Base-by-base conservation (phyloP, 176 grass and related monocot species). In the Bonia amplexicaulis region DNA sequence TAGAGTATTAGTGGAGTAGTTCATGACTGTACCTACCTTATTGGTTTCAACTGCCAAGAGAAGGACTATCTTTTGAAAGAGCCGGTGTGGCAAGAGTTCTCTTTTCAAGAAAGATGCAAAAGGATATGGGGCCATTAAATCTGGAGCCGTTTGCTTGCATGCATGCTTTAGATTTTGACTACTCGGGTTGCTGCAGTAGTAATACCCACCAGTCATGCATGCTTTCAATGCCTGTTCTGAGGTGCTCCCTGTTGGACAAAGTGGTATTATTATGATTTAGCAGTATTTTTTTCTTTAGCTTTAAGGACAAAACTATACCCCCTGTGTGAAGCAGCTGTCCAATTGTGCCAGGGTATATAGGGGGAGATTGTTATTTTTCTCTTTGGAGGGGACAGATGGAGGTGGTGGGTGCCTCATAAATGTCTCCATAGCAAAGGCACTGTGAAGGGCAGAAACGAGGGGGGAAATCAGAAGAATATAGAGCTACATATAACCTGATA, bases 261-360 rank as follows among this genome's bases (percentile, higher is more conserved):
- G 84, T 77, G 76, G 48, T 72, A 53, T 27, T 23, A 19, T 49
- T 61, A 72, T 53, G 13, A 66, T 80, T 51, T 22, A 11, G 42
- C 52, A 22, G 14, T 39, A 73, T 64, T 64, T 85, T 76, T 69
- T 71, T n/a, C n/a, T n/a, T n/a, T n/a, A n/a, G n/a, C n/a, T n/a
- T 90, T 78, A 90, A 86, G 84, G 79, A 78, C 79, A 90, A 90
- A 90, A 90, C 53, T 86, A 86, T 77, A 86, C 88, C 88, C 83
- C 48, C 46, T 82, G 58, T 82, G 6, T 58, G 65, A 72, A 71
- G 54, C 55, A 86, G 83, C 74, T 85, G 83, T 89, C 71, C 78
- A 86, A 86, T 71, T 63, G 44, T 61, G 78, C 74, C 71, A 76
- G 82, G 63, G 70, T 49, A 69, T 71, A 75, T 49, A 59, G 41